Evolutionary conservation across 441 rosid species (phyloP).

Genomic region (Gossypium davidsonii): DNA sequence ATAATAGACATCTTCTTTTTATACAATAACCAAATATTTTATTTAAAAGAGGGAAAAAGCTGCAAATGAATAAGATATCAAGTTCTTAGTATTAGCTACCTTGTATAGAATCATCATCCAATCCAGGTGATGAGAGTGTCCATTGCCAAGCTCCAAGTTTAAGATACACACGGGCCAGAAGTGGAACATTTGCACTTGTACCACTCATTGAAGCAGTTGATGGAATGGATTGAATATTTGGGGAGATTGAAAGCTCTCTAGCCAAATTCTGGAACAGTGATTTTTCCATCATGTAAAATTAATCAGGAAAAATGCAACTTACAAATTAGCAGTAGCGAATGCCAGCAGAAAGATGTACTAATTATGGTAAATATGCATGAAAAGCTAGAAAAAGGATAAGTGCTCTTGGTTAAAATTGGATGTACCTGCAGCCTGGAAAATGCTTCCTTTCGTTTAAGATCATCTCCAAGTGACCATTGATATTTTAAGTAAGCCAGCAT

Average conservation of each 20-base stretch:
- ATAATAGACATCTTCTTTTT: not conserved
- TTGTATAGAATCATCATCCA: conserved; percentile 87
- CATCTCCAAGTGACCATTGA: conserved; percentile 99
- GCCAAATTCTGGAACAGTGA: conserved; percentile 55
- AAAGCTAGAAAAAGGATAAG: not conserved
- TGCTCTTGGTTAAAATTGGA: conserved; percentile 6
- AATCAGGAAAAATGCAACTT: not conserved
- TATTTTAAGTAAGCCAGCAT: conserved; percentile 91
- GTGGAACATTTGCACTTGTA: conserved; percentile 53
- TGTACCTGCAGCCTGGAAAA: conserved; percentile 81
- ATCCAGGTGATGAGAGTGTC: conserved; percentile 74
- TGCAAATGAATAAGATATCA: not conserved
- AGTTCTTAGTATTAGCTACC: conserved; percentile 37
- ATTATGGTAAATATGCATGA: not conserved
- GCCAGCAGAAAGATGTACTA: conserved; percentile 2
- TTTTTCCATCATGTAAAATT: conserved; percentile 16
- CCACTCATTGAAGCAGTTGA: conserved; percentile 44
- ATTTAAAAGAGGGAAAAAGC: not conserved
- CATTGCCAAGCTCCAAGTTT: conserved; percentile 89
- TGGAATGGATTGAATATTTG: conserved; percentile 48
- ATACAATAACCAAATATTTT: not conserved
- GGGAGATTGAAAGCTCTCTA: conserved; percentile 61
- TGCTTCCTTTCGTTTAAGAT: conserved; percentile 90
- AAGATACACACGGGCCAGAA: conserved; percentile 87
- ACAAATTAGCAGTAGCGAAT: not conserved